phyloP scores from a whole-genome alignment of 2,329 filamentous ascomycete genomes.

The Xylariaceae sp. region DNA sequence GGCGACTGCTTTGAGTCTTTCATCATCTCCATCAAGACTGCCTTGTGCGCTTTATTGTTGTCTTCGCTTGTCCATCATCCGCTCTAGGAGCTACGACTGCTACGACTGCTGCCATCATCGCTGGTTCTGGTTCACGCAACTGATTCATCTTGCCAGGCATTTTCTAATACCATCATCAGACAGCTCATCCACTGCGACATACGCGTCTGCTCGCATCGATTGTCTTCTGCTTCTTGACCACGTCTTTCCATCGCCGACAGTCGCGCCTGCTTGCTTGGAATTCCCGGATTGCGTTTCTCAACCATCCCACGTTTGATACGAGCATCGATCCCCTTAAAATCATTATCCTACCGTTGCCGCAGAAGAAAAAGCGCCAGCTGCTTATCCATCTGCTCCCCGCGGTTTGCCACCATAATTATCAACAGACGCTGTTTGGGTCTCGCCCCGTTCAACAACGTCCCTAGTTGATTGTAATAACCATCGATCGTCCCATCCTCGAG shows the following conservation, averaged over 20 bases:
- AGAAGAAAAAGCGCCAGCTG: constrained; percentile 22
- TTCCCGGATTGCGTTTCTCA: constrained; percentile 27
- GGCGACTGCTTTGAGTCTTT: constrained; percentile 8
- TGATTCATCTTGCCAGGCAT: constrained; percentile 16
- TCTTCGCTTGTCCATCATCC: constrained; percentile 15
- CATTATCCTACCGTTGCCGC: constrained; percentile 13
- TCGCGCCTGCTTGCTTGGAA: constrained; percentile 27
- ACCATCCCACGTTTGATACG: constrained; percentile 33
- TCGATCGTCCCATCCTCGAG: constrained; percentile 26
- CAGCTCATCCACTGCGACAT: constrained; percentile 15
- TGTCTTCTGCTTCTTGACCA: constrained; percentile 31
- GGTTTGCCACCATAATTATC: constrained; percentile 27
- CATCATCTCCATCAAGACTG: constrained; percentile 1
- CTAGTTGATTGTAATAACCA: constrained; percentile 33
- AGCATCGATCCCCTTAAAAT: constrained; percentile 24
- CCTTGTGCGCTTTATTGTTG: constrained; percentile 14
- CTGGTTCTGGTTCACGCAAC: constrained; percentile 27
- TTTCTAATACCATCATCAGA: constrained; percentile 27
- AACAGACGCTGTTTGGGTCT: constrained; percentile 17
- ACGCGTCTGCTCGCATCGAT: constrained; percentile 23
- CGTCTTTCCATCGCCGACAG: constrained; percentile 27
- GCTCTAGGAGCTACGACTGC: constrained; percentile 21
- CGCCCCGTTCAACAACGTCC: constrained; percentile 19
- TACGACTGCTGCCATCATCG: constrained; percentile 20
- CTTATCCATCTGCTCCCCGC: constrained; percentile 19